phyloP scores from a whole-genome alignment of 768 basidiomycete species.

The Sistotremastrum niveocremeum region DNA sequence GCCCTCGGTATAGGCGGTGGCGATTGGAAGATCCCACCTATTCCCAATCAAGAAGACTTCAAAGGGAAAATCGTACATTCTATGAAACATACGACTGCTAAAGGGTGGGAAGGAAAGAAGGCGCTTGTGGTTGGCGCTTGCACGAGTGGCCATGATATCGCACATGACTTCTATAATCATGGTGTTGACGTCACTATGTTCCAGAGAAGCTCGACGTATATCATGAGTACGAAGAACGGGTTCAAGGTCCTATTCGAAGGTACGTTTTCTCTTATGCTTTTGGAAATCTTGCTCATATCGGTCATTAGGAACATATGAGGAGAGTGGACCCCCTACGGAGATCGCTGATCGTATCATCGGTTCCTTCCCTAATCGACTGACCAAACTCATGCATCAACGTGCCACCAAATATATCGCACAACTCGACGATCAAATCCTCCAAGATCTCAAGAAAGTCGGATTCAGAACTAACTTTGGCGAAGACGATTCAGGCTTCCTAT shows the following conservation, averaged over 20 bases:
- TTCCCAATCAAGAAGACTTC: slow-evolving; percentile 38
- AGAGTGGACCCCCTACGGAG: slow-evolving; percentile 34
- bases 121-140: slow-evolving; percentile 57
- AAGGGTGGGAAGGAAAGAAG: slow-evolving; percentile 52
- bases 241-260: slow-evolving; percentile 17
- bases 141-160: slow-evolving; percentile 46
- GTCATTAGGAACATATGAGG: slow-evolving; percentile 25
- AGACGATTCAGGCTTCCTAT: slow-evolving; percentile 36
- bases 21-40: slow-evolving; percentile 28
- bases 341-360: slow-evolving; percentile 37
- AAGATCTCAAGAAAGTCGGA: slow-evolving; percentile 33
- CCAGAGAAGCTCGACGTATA: slow-evolving; percentile 46
- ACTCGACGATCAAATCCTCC: too few relatives aligned
- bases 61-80: slow-evolving; percentile 54
- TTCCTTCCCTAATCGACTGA: slow-evolving; percentile 28
- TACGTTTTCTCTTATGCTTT: slow-evolving; percentile 13
- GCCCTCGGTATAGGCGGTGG: slow-evolving; percentile 42
- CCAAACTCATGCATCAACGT: slow-evolving; percentile 21
- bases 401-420: slow-evolving; percentile 18
- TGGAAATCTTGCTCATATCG: not conserved
- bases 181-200: slow-evolving; percentile 44
- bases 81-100: slow-evolving; percentile 35
- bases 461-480: slow-evolving; percentile 41
- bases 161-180: slow-evolving; percentile 29
- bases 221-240: slow-evolving; percentile 33